Percentiles rank a stretch among this genome's conserved stretches.
These are phyloP conservation scores for Chrysanthemum makinoi DNA, from an alignment of 129 eudicot genomes.

Conservation along the genomic window DNA sequence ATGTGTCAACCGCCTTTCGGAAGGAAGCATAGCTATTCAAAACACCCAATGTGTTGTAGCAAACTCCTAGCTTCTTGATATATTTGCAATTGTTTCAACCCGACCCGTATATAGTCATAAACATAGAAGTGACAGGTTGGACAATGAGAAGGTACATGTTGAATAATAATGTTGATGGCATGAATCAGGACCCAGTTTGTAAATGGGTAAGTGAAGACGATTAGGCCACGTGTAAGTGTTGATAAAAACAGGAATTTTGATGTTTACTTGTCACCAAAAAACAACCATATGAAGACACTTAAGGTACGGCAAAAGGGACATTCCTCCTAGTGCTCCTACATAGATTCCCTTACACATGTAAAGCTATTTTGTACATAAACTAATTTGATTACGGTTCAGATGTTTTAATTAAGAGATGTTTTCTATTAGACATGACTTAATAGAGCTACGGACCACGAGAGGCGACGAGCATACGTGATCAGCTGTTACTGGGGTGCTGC, in stretches of 20 bases:
- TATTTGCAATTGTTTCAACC: not conserved
- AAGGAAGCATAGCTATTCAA: too few relatives aligned
- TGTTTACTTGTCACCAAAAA: constrained; percentile 33
- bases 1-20: too few relatives aligned
- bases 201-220: constrained; percentile 20
- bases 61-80: not conserved
- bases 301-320: constrained; percentile 30
- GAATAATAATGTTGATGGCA: constrained; percentile 4
- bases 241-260: constrained; percentile 24
- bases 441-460: too few relatives aligned
- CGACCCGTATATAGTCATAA: not conserved
- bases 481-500: too few relatives aligned
- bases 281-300: constrained; percentile 12
- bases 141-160: constrained; percentile 2
- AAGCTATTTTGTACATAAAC: not conserved
- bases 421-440: too few relatives aligned
- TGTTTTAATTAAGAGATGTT: too few relatives aligned
- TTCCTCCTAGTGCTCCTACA: constrained; percentile 18
- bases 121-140: constrained; percentile 24
- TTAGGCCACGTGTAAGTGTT: constrained; percentile 32
- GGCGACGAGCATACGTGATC: too few relatives aligned
- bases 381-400: not conserved
- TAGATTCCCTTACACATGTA: constrained; percentile 13
- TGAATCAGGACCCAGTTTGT: constrained; percentile 25
- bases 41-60: too few relatives aligned